Evolutionary conservation across 2,329 filamentous ascomycete species (phyloP), one percentile per base, ranked within the genome.

Genomic region (Sclerotinia borealis): DNA sequence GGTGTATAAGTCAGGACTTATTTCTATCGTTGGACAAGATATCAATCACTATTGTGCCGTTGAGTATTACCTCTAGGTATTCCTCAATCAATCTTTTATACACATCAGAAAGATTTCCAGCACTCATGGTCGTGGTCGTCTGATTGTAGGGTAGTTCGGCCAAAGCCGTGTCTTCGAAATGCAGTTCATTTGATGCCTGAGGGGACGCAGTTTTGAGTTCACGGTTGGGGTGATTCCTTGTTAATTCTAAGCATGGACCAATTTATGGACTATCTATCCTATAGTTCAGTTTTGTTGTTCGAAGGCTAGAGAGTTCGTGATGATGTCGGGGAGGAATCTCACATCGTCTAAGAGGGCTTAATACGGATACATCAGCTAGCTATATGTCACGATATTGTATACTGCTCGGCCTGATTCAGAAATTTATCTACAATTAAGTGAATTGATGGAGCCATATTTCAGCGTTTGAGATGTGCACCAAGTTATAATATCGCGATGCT

Each of bases 111-210:
- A 10, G 29, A 13, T 17, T 9, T n/a, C 10, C 3, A 3, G 39
- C 6, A 55, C 1, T 31, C n/a, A n/a, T n/a, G n/a, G n/a, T n/a
- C n/a, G n/a, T n/a, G 8, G 9, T 6, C 9, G 11, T 37, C 5
- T 55, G 11, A 13, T 43, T 29, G n/a, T 43, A 1, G 52, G 37
- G 31, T 37, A 54, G 5, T 51, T 71, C 67, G 5, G 60, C 22
- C 27, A 70, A 17, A n/a, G 67, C 19, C 17, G 67, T 55, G 4
- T 61, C 37, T 51, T 65, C 63, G 7, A 67, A 68, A 49, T 67
- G 69, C 31, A 25, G 37, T 31, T 55, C 37, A 7, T 6, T 55
- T 36, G 49, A 13, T 17, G 15, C 4, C 19, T 10, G 5, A 17
- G 36, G 17, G 9, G 13, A 4, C 6, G 22, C 43, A 9, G 31